A percentile compares a stretch with the other conserved stretches of the same genome.
Conservation (phyloP, 176 grass and related monocot genomes). For the Guadua angustifolia region DNA sequence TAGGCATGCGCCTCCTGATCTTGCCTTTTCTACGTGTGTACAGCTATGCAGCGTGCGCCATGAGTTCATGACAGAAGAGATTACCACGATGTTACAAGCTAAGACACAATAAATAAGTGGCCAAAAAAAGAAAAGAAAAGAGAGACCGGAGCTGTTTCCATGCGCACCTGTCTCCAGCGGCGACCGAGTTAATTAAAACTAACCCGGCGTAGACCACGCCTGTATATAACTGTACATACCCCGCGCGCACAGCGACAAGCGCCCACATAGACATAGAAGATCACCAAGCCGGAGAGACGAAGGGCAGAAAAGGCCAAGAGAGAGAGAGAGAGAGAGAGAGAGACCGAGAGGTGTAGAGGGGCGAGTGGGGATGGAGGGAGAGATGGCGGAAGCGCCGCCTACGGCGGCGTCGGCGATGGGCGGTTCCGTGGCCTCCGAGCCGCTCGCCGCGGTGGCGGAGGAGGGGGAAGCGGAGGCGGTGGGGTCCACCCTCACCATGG, state of each 20-base stretch:
- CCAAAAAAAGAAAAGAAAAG: neutral
- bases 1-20: neutral
- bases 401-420: neutral
- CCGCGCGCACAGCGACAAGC: conserved; percentile 53
- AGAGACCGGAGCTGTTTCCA: neutral
- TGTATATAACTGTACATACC: conserved; percentile 30
- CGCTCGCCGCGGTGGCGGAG: conserved; percentile 67
- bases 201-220: neutral
- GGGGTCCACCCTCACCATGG: conserved; percentile 93
- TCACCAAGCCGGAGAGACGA: conserved; percentile 15
- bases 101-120: conserved; percentile 34
- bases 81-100: neutral
- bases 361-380: conserved; percentile 57
- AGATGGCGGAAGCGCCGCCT: conserved; percentile 54
- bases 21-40: conserved; percentile 16
- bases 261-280: conserved; percentile 33
- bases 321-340: neutral
- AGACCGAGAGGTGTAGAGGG: conserved; percentile 31
- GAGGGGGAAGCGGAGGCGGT: conserved; percentile 51
- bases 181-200: conserved; percentile 30
- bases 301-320: conserved; percentile 12
- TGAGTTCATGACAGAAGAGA: conserved; percentile 3
- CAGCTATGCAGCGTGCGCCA: conserved; percentile 31
- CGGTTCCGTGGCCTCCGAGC: conserved; percentile 16
- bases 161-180: conserved; percentile 35